These are phyloP conservation scores for Sutorius eximius DNA, from an alignment of 1,284 basidiomycete species.

Conservation along the genomic window DNA sequence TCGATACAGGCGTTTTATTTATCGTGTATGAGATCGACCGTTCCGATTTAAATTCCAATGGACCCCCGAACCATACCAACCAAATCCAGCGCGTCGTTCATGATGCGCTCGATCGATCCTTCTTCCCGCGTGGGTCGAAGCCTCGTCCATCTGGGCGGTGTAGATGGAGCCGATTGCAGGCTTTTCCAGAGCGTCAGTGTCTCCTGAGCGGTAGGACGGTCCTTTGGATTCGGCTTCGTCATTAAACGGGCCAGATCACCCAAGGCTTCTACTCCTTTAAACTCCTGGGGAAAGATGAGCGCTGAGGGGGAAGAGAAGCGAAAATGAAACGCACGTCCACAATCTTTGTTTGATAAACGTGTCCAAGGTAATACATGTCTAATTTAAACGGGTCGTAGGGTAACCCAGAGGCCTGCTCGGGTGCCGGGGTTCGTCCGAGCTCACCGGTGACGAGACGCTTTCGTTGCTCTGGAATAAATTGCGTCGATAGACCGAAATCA, in stretches of 20 bases:
- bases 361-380: conserved; percentile 20
- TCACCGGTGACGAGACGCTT: neutral
- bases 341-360: conserved; percentile 16
- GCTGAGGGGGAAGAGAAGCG: no score
- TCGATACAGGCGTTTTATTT: neutral
- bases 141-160: no score
- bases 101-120: no score
- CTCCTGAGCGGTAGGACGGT: no score
- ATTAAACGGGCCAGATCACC: conserved; percentile 2
- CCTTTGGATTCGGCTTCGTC: no score
- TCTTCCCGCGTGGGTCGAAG: no score
- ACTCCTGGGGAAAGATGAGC: conserved; percentile 4
- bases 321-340: conserved; percentile 8
- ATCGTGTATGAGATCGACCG: no score
- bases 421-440: conserved; percentile 9
- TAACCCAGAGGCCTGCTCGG: conserved; percentile 11
- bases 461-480: neutral
- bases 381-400: conserved; percentile 24
- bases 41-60: neutral
- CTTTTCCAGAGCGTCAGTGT: no score
- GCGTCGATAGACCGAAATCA: conserved; percentile 25
- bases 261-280: conserved; percentile 5
- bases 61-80: conserved; percentile 13
- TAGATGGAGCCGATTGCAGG: no score
- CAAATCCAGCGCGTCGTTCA: conserved; percentile 1